Evolutionary conservation across 139 green algal genomes (phyloP).

Genomic region (Picochlorum sp.): DNA sequence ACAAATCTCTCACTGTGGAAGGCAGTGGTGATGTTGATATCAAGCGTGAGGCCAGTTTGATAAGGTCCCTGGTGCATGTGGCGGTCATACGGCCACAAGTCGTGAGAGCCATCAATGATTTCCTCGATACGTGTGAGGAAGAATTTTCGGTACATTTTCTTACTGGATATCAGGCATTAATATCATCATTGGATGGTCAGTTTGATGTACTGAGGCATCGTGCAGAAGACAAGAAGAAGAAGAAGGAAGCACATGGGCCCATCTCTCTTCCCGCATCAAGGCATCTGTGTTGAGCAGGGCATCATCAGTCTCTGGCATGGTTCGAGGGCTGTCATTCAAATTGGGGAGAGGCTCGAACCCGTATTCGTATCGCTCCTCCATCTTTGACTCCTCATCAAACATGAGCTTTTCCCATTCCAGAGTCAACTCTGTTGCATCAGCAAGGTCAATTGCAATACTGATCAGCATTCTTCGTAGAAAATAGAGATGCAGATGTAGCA

Average conservation of each 20-base stretch:
- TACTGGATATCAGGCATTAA: constrained; percentile 12
- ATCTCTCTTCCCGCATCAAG: constrained; percentile 2
- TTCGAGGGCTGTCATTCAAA: constrained; percentile 9
- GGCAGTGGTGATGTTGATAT: background rate
- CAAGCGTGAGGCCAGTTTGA: constrained; percentile 11
- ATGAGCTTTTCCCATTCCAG: background rate
- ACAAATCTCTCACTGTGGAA: background rate
- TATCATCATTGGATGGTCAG: constrained; percentile 3
- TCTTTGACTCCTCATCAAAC: too few relatives aligned
- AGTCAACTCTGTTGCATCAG: background rate
- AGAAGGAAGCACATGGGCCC: background rate
- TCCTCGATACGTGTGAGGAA: constrained; percentile 7
- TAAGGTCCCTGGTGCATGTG: constrained; percentile 13
- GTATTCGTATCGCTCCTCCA: background rate
- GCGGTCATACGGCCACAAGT: constrained; percentile 15
- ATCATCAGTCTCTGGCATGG: constrained; percentile 8
- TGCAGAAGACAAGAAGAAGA: background rate
- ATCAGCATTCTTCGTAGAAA: background rate
- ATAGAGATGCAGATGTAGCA: background rate
- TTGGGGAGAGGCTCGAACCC: background rate
- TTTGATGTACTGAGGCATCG: constrained; percentile 12
- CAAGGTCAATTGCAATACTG: background rate
- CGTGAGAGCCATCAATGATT: constrained; percentile 17
- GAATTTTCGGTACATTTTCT: constrained; percentile 5
- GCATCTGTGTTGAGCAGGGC: background rate